These are phyloP conservation scores for Cudoniella acicularis DNA, from an alignment of 495 filamentous ascomycete genomes.

Conservation along the genomic window DNA sequence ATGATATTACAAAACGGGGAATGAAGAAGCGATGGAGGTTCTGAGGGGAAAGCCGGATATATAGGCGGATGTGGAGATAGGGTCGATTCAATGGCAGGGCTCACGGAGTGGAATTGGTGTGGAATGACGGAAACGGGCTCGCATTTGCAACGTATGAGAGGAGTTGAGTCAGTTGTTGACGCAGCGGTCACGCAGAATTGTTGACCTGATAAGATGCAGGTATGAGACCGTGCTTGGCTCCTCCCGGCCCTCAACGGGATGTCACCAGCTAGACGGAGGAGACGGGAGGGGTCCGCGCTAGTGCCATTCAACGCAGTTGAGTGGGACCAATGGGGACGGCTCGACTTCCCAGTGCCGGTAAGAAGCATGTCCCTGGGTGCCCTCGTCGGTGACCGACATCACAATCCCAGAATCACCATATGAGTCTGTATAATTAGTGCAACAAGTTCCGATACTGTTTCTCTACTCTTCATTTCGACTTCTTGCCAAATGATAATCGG, in stretches of 20 bases:
- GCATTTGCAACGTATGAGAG: neutral
- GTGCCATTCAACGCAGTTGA: no score
- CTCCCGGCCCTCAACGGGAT: no score
- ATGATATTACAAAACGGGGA: conserved; percentile 10
- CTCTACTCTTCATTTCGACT: neutral
- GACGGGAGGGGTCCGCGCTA: no score
- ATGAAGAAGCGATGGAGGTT: neutral
- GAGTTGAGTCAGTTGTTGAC: neutral
- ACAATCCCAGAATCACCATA: no score
- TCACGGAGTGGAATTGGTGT: neutral
- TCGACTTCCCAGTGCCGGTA: no score
- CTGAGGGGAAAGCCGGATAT: neutral
- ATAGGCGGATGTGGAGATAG: neutral
- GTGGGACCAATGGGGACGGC: no score
- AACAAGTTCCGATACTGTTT: no score
- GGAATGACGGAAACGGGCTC: neutral
- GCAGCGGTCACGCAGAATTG: neutral
- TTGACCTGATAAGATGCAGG: neutral
- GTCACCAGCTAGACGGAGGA: no score
- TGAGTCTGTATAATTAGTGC: no score
- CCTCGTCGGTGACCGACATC: no score
- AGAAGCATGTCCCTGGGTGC: no score
- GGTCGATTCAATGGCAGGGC: neutral
- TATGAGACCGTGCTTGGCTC: neutral
- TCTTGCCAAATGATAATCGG: neutral